Base-by-base conservation (phyloP, 495 filamentous ascomycete genomes). In the Penicillium daleae region DNA sequence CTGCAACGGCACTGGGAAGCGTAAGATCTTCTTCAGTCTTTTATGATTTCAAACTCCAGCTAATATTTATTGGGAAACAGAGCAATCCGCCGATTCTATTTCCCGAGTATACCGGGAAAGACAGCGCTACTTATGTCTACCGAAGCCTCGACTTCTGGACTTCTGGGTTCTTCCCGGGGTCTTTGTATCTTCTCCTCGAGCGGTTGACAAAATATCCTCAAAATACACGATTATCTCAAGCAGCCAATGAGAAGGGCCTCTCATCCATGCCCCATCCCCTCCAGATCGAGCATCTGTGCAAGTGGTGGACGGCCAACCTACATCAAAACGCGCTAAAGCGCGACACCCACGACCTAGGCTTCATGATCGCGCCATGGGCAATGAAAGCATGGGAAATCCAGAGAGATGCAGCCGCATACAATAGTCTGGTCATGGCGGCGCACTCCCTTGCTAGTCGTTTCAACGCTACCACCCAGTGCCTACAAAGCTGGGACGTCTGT, bases 341-440 rank as follows among this genome's bases (percentile, higher is more conserved):
- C 4, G 69, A 77, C 26, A 82, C 77, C 0, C 79, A 83, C 57
- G 80, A 82, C 48, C 53, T 83, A 32, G 76, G 79, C 1, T 81
- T 83, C 68, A 82, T 82, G 71, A 77, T 82, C 50, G 65, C 70
- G 2, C 70, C 74, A 15, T 71, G 76, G 57, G 69, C 74, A 2
- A 74, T 70, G 62, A 74, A 78, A 40, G 76, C 75, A 24, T 73
- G 71, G 69, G 68, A 71, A 29, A 63, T 83, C 3, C 72, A 73
- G 0, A 63, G 66, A 2, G 70, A 81, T 35, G n/a, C 55, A n/a
- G 51, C 68, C 1, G 73, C 72, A 7, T 69, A 71, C 19, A 59
- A 71, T 42, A 68, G 63, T 0, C 64, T 79, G 1, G 27, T 78
- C 3, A 67, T 71, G 26, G 79, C 78, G 0, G 79, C 77, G 1